Evolutionary conservation across 225 moss, liverwort and hornwort genomes (phyloP).

Genomic region (Bryum argenteum): DNA sequence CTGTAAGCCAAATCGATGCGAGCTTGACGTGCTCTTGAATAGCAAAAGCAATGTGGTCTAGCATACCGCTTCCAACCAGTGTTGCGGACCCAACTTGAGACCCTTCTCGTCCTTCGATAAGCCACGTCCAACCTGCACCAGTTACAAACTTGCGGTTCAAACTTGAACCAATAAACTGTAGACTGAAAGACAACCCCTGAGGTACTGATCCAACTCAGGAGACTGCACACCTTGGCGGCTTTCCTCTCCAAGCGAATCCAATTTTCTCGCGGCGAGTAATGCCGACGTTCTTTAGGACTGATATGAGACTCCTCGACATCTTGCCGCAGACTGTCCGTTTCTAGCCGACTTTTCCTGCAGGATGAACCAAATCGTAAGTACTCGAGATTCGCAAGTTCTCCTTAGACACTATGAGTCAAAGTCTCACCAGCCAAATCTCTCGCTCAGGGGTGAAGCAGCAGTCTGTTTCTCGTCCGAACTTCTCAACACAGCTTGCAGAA

Average conservation of each 20-base stretch:
- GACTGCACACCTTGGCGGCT: slow-evolving; percentile 60
- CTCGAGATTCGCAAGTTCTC: background rate
- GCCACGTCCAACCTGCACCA: slow-evolving; percentile 74
- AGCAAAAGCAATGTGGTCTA: background rate
- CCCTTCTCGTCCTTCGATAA: slow-evolving; percentile 70
- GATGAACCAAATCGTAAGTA: background rate
- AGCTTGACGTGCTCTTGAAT: background rate
- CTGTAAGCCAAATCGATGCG: slow-evolving; percentile 6
- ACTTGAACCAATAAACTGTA: too few species aligned
- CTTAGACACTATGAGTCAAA: background rate
- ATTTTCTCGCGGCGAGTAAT: slow-evolving; percentile 19
- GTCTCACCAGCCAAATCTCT: slow-evolving; percentile 32
- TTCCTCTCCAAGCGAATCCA: slow-evolving; percentile 73
- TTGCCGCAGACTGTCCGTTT: slow-evolving; percentile 40
- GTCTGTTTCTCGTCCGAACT: slow-evolving; percentile 8
- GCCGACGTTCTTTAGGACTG: slow-evolving; percentile 44
- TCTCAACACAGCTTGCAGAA: slow-evolving; percentile 39
- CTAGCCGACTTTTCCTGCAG: slow-evolving; percentile 40
- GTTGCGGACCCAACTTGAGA: slow-evolving; percentile 68
- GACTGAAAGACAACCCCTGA: background rate
- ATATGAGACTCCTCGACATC: slow-evolving; percentile 26
- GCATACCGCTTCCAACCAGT: slow-evolving; percentile 91
- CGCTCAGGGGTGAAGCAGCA: slow-evolving; percentile 4
- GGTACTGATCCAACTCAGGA: background rate
- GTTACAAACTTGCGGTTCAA: background rate